phyloP scores from a whole-genome alignment of 1,284 basidiomycete species.

The Rhodofomes roseus region DNA sequence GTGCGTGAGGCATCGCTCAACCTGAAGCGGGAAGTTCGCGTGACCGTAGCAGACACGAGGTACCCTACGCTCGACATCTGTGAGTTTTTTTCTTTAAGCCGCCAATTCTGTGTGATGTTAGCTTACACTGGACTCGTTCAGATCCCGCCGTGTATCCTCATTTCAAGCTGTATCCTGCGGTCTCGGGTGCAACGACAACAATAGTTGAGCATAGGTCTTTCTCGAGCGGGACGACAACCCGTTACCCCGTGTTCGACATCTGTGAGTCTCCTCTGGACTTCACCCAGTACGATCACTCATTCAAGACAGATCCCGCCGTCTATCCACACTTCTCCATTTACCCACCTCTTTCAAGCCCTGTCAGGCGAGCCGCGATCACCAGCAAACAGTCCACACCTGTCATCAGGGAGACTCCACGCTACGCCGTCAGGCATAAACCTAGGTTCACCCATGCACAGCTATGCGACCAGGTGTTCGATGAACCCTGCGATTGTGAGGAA shows the following conservation, averaged over 20 bases:
- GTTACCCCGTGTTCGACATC: not conserved
- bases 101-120: no score
- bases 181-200: not conserved
- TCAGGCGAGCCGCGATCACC: not conserved
- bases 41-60: not conserved
- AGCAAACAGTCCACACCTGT: no score
- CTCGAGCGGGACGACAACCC: not conserved
- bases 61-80: not conserved
- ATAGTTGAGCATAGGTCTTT: not conserved
- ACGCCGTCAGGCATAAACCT: slow-evolving; percentile 4
- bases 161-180: not conserved
- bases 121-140: not conserved
- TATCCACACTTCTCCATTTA: not conserved
- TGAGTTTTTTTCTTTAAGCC: not conserved
- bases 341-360: not conserved
- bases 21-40: not conserved
- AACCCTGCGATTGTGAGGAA: not conserved
- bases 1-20: not conserved
- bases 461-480: not conserved
- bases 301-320: not conserved
- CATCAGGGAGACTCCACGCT: not conserved
- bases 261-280: slow-evolving; percentile 5
- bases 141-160: not conserved
- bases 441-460: slow-evolving; percentile 14
- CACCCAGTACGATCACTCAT: not conserved